Base-by-base conservation (phyloP, 108 stramenopile genomes). In the Schizochytrium sp. region DNA sequence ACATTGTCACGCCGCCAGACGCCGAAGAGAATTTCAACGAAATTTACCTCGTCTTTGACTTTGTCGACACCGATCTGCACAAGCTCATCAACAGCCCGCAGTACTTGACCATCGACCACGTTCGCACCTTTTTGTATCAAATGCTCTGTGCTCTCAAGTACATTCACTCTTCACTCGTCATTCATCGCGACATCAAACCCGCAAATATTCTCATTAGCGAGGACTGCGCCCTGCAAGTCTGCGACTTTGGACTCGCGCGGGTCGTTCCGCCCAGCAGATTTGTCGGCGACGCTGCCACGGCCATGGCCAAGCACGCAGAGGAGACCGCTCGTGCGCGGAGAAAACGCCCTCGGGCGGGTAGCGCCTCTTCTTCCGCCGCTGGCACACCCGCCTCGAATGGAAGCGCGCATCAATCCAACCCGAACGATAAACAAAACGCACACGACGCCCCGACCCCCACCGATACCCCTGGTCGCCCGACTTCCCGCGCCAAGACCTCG, bases 41-140 rank as follows among this genome's bases (percentile, higher is more conserved):
- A 43, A 87, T 93, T 44, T 92, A 92, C 91, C 58, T 93, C 16
- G 88, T 95, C 55, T 92, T 94, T 48, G 93, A 96, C 92, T 96
- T 96, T 88, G 97, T 98, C 8, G 99, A 99, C 91, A 99, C 99
- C 12, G 99, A 99, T 91, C 91, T 99, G 72, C 97, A 97, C 94
- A 99, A 99, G 93, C 94, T 99, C 44, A 98, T 99, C 91, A 97
- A 97, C 93, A 96, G 96, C 87, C 97, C 97, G 18, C 99, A 99
- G 93, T 98, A 97, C 88, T 94, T 99, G 63, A 97, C 97, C 23
- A 97, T 96, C 45, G 97, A 97, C 90, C 99, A 99, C 93, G 96
- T 99, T 53, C 89, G 93, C 47, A 95, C 97, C 48, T 98, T 99
- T 93, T 88, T 99, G 58, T 99, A 98, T 91, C 98, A 99, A 94